Base-by-base conservation (phyloP, 1,284 basidiomycete species). In the Heliocybe sulcata region DNA sequence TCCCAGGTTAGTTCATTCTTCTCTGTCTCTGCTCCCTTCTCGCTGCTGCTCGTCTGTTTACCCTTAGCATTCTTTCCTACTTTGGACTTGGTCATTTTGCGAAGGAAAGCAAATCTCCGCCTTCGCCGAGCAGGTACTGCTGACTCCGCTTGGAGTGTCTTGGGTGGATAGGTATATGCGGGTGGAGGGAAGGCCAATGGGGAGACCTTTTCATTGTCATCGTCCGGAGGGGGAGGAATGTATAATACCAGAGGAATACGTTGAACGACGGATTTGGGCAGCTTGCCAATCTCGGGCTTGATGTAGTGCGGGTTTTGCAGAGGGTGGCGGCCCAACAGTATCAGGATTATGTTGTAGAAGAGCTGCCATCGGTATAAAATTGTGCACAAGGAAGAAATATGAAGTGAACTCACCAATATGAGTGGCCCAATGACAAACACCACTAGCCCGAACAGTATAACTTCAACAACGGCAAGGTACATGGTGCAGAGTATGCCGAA, bases 181-280 rank as follows among this genome's bases (percentile, higher is more conserved):
- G 73, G 65, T 33, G 76, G 69, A 2, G 77, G 75, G 45, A 76
- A 57, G 20, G 72, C 67, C 38, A 77, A 63, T 6, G 73, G 72
- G 22, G 64, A 61, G 23, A 65, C 65, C 12, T 60, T 60, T 27
- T 66, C 63, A 16, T 71, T 62, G 25, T 58, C 33, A 6, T 72
- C 75, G 54, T 82, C 79, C 1, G 85, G 86, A 2, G 88, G 86
- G 0, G 87, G 77, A 1, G 88, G 88, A 50, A 92, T 91, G 69
- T 90, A 92, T 55, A 89, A 78, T 26, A 91, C 89, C 29, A 92
- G 76, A 0, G 89, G 89, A 45, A 92, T 91, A 53, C 77, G 77
- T 54, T 91, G 85, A 26, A 92, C 88, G 8, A 84, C 69, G 2
- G 78, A 70, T 61, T 81, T 82, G 0, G 87, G 72, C 6, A 92